These are phyloP conservation scores for Pichia sp. DNA, from an alignment of 1,139 yeast genomes.

Conservation along the genomic window DNA sequence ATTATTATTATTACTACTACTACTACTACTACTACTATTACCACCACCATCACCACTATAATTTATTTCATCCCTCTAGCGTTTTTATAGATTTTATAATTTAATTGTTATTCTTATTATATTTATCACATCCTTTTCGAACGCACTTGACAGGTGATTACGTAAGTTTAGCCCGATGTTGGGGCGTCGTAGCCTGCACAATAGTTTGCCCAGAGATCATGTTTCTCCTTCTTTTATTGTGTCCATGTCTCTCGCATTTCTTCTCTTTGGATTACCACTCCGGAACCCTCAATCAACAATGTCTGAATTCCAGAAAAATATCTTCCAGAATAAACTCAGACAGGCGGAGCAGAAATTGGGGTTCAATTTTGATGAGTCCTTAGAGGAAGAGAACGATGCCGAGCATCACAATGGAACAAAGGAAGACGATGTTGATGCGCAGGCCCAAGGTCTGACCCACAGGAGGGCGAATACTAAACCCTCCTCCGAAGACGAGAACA, in stretches of 20 bases:
- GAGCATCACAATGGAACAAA: not conserved
- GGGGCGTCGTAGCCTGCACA: no score
- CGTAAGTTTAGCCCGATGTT: no score
- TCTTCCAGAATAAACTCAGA: constrained; percentile 40
- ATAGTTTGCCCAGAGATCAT: no score
- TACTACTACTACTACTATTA: not conserved
- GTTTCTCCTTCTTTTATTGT: no score
- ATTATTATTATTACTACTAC: not conserved
- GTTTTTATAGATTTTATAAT: constrained; percentile 37
- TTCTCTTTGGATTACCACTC: not conserved
- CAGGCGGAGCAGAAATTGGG: constrained; percentile 41
- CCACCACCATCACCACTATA: not conserved
- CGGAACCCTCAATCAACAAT: not conserved
- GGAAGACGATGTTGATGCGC: not conserved
- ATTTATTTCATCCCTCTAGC: constrained; percentile 2
- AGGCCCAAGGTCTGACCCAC: not conserved
- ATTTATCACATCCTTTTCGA: not conserved
- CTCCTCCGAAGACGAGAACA: not conserved
- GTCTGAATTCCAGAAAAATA: constrained; percentile 34
- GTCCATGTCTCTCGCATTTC: no score
- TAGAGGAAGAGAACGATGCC: constrained; percentile 23
- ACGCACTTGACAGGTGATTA: no score
- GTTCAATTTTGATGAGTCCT: constrained; percentile 35
- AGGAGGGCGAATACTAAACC: not conserved
- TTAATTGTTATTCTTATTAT: constrained; percentile 7